Percentiles rank a stretch among this genome's conserved stretches.
phyloP scores from a whole-genome alignment of 2,329 filamentous ascomycete species.

The Fusarium pseudoanthophilum region DNA sequence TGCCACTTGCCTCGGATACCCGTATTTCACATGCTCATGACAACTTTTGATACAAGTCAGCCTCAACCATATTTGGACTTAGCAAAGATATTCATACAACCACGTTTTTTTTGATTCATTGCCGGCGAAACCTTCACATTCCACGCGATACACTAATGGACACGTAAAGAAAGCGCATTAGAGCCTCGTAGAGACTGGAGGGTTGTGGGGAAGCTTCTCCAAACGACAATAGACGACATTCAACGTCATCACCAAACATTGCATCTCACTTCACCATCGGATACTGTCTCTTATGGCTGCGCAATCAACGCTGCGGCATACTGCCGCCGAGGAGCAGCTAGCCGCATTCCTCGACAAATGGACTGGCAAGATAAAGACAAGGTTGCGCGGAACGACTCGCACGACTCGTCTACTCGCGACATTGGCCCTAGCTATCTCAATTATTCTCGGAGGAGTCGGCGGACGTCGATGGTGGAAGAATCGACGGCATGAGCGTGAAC shows the following conservation, averaged over 20 bases:
- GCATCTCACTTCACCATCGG: neutral
- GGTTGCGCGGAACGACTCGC: slow-evolving; percentile 72
- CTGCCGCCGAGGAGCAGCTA: slow-evolving; percentile 73
- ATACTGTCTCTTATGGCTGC: slow-evolving; percentile 73
- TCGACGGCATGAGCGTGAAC: slow-evolving; percentile 80
- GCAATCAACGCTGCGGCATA: slow-evolving; percentile 82
- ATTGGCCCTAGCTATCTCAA: slow-evolving; percentile 78
- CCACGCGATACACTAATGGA: slow-evolving; percentile 27
- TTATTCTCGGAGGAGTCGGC: slow-evolving; percentile 82
- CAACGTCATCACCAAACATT: slow-evolving; percentile 28
- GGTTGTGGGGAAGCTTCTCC: slow-evolving; percentile 39
- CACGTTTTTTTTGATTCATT: neutral
- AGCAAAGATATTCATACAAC: slow-evolving; percentile 8
- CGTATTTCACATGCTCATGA: slow-evolving; percentile 45
- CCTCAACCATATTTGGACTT: slow-evolving; percentile 17
- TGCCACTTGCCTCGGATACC: slow-evolving; percentile 45
- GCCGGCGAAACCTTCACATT: slow-evolving; percentile 1
- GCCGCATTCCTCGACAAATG: slow-evolving; percentile 72
- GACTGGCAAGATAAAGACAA: slow-evolving; percentile 61
- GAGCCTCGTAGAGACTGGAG: slow-evolving; percentile 35
- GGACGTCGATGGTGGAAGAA: slow-evolving; percentile 81
- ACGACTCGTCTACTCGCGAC: slow-evolving; percentile 80
- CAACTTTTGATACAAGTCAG: slow-evolving; percentile 15
- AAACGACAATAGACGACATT: slow-evolving; percentile 2
- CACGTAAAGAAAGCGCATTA: slow-evolving; percentile 26